Conservation (phyloP, 2,329 filamentous ascomycete genomes). For the Colletotrichum filicis region DNA sequence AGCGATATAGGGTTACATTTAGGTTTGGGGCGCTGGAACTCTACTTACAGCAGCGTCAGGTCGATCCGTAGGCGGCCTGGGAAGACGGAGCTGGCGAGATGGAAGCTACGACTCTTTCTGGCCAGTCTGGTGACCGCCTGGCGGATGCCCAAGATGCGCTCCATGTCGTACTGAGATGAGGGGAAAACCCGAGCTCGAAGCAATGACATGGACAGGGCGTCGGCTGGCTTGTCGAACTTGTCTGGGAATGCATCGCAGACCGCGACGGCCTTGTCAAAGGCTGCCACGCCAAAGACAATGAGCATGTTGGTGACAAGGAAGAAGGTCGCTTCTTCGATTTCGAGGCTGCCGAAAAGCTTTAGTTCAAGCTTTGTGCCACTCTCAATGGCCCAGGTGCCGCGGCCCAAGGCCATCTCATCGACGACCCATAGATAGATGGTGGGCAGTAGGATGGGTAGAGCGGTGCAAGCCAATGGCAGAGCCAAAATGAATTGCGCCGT, state of each 20-base stretch:
- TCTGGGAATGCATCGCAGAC: slow-evolving; percentile 72
- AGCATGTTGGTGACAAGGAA: slow-evolving; percentile 77
- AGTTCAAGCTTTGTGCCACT: slow-evolving; percentile 73
- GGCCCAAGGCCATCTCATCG: slow-evolving; percentile 73
- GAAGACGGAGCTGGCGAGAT: slow-evolving; percentile 77
- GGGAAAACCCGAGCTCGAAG: slow-evolving; percentile 61
- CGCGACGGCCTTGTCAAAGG: slow-evolving; percentile 76
- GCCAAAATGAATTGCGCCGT: slow-evolving; percentile 72
- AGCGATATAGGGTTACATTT: background rate
- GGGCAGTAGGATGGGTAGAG: slow-evolving; percentile 69
- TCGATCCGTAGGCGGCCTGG: slow-evolving; percentile 75
- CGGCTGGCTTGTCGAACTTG: slow-evolving; percentile 62
- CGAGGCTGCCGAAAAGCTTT: slow-evolving; percentile 72
- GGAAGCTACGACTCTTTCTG: slow-evolving; percentile 78
- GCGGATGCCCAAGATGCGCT: slow-evolving; percentile 66
- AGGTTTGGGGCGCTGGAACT: background rate
- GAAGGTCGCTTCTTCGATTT: slow-evolving; percentile 80
- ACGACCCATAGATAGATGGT: slow-evolving; percentile 79
- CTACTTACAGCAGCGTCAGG: slow-evolving; percentile 67
- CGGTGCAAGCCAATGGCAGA: slow-evolving; percentile 67
- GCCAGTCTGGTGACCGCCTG: slow-evolving; percentile 68
- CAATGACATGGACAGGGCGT: slow-evolving; percentile 57
- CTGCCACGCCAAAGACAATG: slow-evolving; percentile 75
- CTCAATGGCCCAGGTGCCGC: slow-evolving; percentile 79
- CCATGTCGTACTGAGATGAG: slow-evolving; percentile 63